Percentiles rank a stretch among this genome's conserved stretches.
Conservation (phyloP, 805 yeast species). For the Candida peoriensis region DNA sequence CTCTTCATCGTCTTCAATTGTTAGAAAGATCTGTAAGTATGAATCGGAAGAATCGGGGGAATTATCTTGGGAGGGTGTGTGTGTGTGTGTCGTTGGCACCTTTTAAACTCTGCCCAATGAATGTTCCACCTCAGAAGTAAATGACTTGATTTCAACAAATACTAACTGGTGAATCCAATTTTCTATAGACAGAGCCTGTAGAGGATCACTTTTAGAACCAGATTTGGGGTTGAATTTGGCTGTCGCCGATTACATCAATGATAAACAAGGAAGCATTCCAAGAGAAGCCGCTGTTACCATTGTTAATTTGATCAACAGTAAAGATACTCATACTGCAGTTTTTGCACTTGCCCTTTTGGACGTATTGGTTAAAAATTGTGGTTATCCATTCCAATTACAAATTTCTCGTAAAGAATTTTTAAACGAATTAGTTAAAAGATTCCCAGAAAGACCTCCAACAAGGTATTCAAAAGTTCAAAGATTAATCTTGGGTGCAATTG, state of each 20-base stretch:
- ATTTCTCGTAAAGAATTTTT: conserved; percentile 91
- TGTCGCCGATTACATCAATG: conserved; percentile 89
- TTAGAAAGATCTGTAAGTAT: conserved; percentile 34
- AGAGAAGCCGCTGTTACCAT: conserved; percentile 88
- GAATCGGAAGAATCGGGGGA: too few relatives aligned
- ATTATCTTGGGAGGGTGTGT: too few relatives aligned
- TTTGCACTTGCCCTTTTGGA: conserved; percentile 82
- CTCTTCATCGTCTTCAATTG: conserved; percentile 31
- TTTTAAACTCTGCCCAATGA: too few relatives aligned
- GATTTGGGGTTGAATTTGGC: conserved; percentile 84
- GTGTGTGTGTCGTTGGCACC: too few relatives aligned
- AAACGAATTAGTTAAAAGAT: conserved; percentile 86
- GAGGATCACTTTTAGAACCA: conserved; percentile 78
- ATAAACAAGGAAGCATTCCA: conserved; percentile 79
- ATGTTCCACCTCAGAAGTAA: too few relatives aligned
- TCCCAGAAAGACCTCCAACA: conserved; percentile 92
- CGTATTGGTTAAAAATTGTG: conserved; percentile 93
- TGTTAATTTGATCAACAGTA: conserved; percentile 74
- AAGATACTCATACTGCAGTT: conserved; percentile 78
- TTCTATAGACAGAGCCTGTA: conserved; percentile 72
- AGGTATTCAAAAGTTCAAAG: conserved; percentile 80
- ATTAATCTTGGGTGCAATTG: conserved; percentile 81
- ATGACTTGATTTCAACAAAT: too few relatives aligned
- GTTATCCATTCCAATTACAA: conserved; percentile 94
- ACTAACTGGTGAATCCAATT: too few relatives aligned